Percentiles rank a stretch among this genome's conserved stretches.
phyloP scores from a whole-genome alignment of 768 basidiomycete species.

The Epithele typhae region DNA sequence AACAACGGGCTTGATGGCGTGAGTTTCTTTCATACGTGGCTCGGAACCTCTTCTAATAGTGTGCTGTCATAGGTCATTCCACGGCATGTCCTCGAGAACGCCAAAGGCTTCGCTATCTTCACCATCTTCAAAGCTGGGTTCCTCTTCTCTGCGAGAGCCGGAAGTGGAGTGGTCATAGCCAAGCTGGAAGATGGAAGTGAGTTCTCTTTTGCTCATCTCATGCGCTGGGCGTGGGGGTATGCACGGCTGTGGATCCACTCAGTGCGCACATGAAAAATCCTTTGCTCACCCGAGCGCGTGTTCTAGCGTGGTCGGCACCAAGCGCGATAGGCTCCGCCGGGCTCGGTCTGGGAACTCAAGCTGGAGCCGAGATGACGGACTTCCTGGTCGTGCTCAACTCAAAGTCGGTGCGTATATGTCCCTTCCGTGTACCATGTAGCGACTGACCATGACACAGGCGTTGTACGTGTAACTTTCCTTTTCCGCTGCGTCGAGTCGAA shows the following conservation, averaged over 20 bases:
- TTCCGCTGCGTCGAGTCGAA: slow-evolving; percentile 52
- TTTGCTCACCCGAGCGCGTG: no score
- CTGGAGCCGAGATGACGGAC: slow-evolving; percentile 85
- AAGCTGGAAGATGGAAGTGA: slow-evolving; percentile 74
- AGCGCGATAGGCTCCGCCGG: slow-evolving; percentile 94
- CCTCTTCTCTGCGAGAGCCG: slow-evolving; percentile 72
- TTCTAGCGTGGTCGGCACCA: slow-evolving; percentile 85
- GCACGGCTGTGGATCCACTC: no score
- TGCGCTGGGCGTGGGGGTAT: no score
- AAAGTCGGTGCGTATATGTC: slow-evolving; percentile 52
- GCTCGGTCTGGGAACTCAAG: slow-evolving; percentile 80
- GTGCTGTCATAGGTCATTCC: slow-evolving; percentile 47
- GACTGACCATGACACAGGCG: no score
- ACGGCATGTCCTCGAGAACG: slow-evolving; percentile 48
- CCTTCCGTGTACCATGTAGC: no score
- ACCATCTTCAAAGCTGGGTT: slow-evolving; percentile 75
- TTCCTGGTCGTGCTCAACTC: slow-evolving; percentile 89
- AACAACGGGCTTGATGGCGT: slow-evolving; percentile 86
- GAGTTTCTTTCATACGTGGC: slow-evolving; percentile 18
- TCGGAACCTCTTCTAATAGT: neutral
- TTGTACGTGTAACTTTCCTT: no score
- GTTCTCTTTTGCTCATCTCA: slow-evolving; percentile 28
- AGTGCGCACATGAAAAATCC: no score
- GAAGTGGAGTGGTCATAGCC: slow-evolving; percentile 87
- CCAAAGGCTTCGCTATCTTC: slow-evolving; percentile 85